phyloP scores from a whole-genome alignment of 176 grass and related monocot species.

The Guadua angustifolia region DNA sequence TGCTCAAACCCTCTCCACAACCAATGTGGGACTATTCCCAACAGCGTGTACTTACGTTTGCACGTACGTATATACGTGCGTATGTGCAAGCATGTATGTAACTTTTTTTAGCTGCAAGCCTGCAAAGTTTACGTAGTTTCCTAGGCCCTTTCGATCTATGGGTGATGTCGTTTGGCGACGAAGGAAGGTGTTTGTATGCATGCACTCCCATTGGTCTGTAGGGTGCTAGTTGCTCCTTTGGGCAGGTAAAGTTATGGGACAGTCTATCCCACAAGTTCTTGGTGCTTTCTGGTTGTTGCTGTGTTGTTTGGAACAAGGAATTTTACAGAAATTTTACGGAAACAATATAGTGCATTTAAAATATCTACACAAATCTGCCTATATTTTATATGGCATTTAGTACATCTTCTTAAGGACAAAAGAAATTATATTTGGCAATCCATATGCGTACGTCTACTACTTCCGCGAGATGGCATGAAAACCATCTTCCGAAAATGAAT shows the following conservation, averaged over 20 bases:
- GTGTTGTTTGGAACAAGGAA: neutral
- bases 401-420: neutral
- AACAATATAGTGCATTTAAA: neutral
- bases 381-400: neutral
- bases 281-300: neutral
- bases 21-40: too few species aligned
- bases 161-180: neutral
- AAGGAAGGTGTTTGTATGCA: neutral
- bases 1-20: too few species aligned
- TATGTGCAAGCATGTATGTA: constrained; percentile 8
- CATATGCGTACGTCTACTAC: neutral
- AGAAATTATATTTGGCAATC: neutral
- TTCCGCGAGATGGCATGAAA: neutral
- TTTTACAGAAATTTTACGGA: neutral
- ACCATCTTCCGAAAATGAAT: neutral
- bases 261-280: neutral
- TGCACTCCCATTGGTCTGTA: neutral
- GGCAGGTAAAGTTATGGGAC: neutral
- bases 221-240: constrained; percentile 23
- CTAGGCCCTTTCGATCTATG: neutral
- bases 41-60: too few species aligned
- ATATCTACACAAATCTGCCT: neutral
- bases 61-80: neutral
- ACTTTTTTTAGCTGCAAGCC: neutral
- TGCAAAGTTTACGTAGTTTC: constrained; percentile 8